These are phyloP conservation scores for Boechera divaricarpa DNA, from an alignment of 345 rosid genomes.

Conservation along the genomic window DNA sequence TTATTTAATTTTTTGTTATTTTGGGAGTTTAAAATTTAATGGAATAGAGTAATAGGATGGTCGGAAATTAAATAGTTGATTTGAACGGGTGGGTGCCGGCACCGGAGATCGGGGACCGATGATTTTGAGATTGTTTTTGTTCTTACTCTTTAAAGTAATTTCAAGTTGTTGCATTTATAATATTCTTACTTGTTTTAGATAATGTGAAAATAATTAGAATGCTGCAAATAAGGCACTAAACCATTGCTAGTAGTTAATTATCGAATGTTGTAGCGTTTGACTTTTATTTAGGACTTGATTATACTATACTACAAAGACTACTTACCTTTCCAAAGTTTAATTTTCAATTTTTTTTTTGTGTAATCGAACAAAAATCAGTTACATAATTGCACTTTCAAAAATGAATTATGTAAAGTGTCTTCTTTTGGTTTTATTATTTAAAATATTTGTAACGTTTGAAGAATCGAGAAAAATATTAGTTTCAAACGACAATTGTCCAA, in stretches of 20 bases:
- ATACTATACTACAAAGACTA: neutral
- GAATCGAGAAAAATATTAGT: neutral
- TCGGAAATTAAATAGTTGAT: slow-evolving; percentile 40
- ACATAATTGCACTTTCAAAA: neutral
- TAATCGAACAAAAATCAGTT: neutral
- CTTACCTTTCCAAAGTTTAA: neutral
- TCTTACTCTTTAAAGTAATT: neutral
- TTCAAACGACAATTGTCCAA: neutral
- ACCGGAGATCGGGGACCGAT: slow-evolving; percentile 43
- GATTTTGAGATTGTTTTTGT: slow-evolving; percentile 26
- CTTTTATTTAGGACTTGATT: slow-evolving; percentile 6
- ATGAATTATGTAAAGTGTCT: neutral
- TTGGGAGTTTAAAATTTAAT: slow-evolving; percentile 28
- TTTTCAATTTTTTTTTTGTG: neutral
- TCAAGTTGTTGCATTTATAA: slow-evolving; percentile 13
- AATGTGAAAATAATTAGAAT: neutral
- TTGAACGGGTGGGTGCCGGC: slow-evolving; percentile 38
- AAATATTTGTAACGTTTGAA: neutral
- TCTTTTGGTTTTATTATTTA: neutral
- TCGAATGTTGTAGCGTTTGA: neutral
- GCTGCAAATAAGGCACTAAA: neutral
- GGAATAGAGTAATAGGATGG: slow-evolving; percentile 21
- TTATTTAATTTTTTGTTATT: neutral
- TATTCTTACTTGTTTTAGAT: neutral
- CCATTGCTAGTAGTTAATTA: neutral